phyloP scores from a whole-genome alignment of 192 early-diverging fungal genomes.

The Entomortierella chlamydospora region DNA sequence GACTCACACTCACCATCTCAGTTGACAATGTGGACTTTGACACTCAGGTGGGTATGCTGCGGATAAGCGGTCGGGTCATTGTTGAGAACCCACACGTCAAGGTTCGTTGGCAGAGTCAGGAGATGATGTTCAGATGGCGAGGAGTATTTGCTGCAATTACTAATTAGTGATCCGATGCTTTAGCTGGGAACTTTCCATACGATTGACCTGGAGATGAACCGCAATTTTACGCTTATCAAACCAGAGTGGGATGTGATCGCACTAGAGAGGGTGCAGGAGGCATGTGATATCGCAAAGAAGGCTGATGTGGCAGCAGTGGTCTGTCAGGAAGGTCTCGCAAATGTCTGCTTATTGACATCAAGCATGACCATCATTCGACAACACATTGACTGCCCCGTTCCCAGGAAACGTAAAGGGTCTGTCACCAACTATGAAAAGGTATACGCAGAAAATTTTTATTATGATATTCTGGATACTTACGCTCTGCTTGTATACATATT shows the following conservation, averaged over 20 bases:
- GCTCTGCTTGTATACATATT: too few relatives aligned
- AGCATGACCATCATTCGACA: conserved; percentile 97
- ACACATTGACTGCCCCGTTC: conserved; percentile 90
- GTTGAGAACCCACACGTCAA: conserved; percentile 92
- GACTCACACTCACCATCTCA: conserved; percentile 83
- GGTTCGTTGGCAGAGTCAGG: conserved; percentile 55
- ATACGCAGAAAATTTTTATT: not conserved
- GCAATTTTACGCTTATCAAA: conserved; percentile 90
- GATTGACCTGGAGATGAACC: conserved; percentile 91
- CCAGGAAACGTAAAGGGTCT: conserved; percentile 93
- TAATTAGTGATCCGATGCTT: too few relatives aligned
- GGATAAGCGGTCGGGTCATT: conserved; percentile 89
- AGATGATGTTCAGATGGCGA: not conserved
- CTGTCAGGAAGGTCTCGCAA: conserved; percentile 91
- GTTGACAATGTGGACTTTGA: conserved; percentile 94
- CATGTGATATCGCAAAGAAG: conserved; percentile 88
- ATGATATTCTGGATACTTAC: too few relatives aligned
- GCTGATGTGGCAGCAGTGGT: conserved; percentile 95
- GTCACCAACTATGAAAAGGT: conserved; percentile 92
- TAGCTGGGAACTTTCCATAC: conserved; percentile 94
- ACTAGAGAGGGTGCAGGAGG: conserved; percentile 87
- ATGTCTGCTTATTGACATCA: conserved; percentile 92
- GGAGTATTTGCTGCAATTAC: too few relatives aligned
- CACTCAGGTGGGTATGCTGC: conserved; percentile 82
- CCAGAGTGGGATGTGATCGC: conserved; percentile 94